A percentile compares a stretch with the other conserved stretches of the same genome.
Conservation (phyloP, 352 stramenopile species). For the Pythium periplocum region DNA sequence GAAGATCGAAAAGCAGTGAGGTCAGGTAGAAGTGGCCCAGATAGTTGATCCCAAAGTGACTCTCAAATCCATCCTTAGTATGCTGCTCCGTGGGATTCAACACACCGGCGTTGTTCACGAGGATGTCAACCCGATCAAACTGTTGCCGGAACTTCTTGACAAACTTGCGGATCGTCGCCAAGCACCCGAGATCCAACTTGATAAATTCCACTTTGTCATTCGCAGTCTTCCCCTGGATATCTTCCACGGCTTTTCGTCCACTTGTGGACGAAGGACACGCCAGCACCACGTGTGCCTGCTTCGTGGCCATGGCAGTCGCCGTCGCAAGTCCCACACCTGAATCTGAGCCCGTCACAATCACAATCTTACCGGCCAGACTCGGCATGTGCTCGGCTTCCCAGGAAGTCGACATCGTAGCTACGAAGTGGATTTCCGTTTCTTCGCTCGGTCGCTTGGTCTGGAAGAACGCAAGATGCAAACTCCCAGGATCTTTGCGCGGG, state of each 20-base stretch:
- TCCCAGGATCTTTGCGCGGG: no score
- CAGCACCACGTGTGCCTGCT: slow-evolving; percentile 26
- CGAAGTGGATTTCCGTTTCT: no score
- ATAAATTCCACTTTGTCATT: slow-evolving; percentile 31
- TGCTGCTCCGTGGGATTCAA: slow-evolving; percentile 24
- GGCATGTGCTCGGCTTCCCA: no score
- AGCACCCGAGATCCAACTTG: slow-evolving; percentile 28
- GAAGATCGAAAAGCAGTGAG: slow-evolving; percentile 32
- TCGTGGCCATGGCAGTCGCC: slow-evolving; percentile 22
- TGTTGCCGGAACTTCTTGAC: slow-evolving; percentile 24
- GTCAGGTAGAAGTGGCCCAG: slow-evolving; percentile 66
- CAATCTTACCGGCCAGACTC: slow-evolving; percentile 15
- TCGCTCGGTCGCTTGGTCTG: no score
- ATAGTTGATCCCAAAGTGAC: slow-evolving; percentile 69
- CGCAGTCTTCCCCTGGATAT: slow-evolving; percentile 14
- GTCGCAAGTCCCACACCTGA: slow-evolving; percentile 25
- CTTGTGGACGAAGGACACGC: slow-evolving; percentile 12
- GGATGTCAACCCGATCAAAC: slow-evolving; percentile 22
- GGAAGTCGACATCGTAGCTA: no score
- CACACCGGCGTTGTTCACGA: slow-evolving; percentile 40
- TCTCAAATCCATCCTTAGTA: slow-evolving; percentile 38
- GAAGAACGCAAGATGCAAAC: no score
- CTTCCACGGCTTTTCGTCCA: slow-evolving; percentile 17
- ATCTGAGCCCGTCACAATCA: slow-evolving; percentile 32
- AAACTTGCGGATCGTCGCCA: slow-evolving; percentile 29